Percentiles rank a stretch among this genome's conserved stretches.
Conservation (phyloP, 2,329 filamentous ascomycete species). For the Neocucurbitaria cava region DNA sequence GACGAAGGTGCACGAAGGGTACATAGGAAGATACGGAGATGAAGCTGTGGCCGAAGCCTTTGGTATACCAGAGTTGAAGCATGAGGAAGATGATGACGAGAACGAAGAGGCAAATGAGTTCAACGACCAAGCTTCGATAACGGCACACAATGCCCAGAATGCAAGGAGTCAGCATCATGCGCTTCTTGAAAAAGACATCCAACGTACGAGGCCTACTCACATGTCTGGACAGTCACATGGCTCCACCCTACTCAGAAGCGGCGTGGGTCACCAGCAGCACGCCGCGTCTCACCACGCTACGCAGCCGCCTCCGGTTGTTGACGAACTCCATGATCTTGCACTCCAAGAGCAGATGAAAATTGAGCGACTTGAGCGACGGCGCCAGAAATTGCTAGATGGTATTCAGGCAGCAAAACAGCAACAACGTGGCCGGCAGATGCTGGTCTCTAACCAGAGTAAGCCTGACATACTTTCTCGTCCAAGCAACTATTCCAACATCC, state of each 20-base stretch:
- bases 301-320: not conserved
- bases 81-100: not conserved
- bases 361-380: not conserved
- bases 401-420: too few relatives aligned
- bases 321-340: not conserved
- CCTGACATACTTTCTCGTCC: not conserved
- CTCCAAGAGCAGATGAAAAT: not conserved
- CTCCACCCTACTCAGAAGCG: not conserved
- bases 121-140: not conserved
- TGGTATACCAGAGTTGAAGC: not conserved
- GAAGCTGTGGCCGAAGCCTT: not conserved
- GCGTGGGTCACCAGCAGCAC: not conserved
- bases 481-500: slow-evolving; percentile 2
- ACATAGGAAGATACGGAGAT: not conserved
- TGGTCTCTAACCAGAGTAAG: not conserved
- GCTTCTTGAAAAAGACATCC: not conserved
- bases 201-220: not conserved
- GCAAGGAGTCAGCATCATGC: not conserved
- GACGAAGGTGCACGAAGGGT: not conserved
- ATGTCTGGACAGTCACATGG: not conserved
- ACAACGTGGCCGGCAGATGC: too few relatives aligned
- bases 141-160: not conserved
- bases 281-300: not conserved
- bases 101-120: not conserved
- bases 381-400: too few relatives aligned